A percentile compares a stretch with the other conserved stretches of the same genome.
Conservation (phyloP, 176 grass and related monocot genomes). For the Miscanthus lutarioriparius region DNA sequence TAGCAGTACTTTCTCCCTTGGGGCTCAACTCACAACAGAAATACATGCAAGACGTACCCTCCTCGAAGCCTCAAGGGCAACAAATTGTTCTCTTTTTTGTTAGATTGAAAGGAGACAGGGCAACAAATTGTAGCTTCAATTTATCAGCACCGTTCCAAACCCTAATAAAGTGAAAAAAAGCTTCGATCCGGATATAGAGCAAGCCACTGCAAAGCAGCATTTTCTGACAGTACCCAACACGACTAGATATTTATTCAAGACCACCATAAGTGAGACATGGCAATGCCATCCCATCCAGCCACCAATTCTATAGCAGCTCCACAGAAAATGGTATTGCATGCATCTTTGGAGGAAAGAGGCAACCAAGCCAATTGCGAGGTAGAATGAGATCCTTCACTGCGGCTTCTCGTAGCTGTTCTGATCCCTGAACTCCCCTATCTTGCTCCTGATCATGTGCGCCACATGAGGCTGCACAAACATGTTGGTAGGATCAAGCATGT, state of each 20-base stretch:
- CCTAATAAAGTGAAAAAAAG: background rate
- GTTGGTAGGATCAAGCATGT: slow-evolving; percentile 74
- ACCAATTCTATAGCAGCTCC: background rate
- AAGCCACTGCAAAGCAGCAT: background rate
- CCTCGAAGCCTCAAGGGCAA: too few species aligned
- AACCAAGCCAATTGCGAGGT: background rate
- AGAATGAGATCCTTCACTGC: slow-evolving; percentile 25
- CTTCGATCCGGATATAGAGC: background rate
- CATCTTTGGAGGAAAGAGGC: background rate
- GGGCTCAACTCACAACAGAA: too few species aligned
- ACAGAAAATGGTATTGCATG: background rate
- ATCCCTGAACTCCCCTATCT: slow-evolving; percentile 81
- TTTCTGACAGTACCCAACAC: background rate
- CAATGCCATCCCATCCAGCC: background rate
- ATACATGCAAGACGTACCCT: too few species aligned
- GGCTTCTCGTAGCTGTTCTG: slow-evolving; percentile 94
- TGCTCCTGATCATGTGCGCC: slow-evolving; percentile 63
- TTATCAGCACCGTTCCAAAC: background rate
- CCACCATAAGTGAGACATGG: background rate
- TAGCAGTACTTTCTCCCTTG: too few species aligned
- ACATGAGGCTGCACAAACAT: slow-evolving; percentile 93
- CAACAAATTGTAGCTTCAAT: background rate
- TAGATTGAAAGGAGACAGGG: background rate
- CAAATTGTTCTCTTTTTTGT: too few species aligned
- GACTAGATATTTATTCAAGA: background rate